These are phyloP conservation scores for Rhodotorula sp. DNA, from an alignment of 1,284 basidiomycete genomes.

Conservation along the genomic window DNA sequence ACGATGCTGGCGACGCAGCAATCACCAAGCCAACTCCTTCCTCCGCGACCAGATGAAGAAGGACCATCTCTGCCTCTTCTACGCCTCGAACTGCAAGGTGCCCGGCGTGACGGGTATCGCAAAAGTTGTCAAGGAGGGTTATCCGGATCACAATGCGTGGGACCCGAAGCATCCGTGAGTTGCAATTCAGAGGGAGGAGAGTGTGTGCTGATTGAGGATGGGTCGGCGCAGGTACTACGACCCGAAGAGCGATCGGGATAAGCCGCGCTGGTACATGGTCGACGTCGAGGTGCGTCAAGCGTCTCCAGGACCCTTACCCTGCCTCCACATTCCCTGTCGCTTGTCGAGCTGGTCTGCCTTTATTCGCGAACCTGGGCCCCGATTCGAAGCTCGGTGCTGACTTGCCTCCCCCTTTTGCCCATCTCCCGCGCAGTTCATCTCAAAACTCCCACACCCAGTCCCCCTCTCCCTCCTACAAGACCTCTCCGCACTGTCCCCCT, in stretches of 20 bases:
- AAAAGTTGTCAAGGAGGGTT: constrained; percentile 77
- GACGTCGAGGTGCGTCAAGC: constrained; percentile 35
- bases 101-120: constrained; percentile 80
- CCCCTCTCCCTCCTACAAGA: constrained; percentile 72
- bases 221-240: constrained; percentile 66
- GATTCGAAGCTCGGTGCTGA: not conserved
- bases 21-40: constrained; percentile 84
- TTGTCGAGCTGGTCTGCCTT: not conserved
- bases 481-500: constrained; percentile 54
- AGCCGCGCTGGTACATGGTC: constrained; percentile 84
- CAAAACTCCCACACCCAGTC: constrained; percentile 68
- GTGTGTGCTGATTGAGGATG: not conserved
- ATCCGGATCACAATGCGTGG: constrained; percentile 88
- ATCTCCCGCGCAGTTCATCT: constrained; percentile 58
- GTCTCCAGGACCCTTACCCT: too few species aligned
- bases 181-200: not conserved
- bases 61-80: constrained; percentile 68
- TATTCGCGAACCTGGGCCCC: too few species aligned
- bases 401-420: constrained; percentile 52
- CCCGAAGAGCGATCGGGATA: constrained; percentile 68
- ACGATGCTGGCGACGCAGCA: constrained; percentile 52
- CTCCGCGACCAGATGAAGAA: constrained; percentile 82
- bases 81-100: constrained; percentile 81
- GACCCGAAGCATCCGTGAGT: constrained; percentile 60
- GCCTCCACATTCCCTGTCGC: too few species aligned